Conservation (phyloP, 805 yeast species). For the Candida railenensis region DNA sequence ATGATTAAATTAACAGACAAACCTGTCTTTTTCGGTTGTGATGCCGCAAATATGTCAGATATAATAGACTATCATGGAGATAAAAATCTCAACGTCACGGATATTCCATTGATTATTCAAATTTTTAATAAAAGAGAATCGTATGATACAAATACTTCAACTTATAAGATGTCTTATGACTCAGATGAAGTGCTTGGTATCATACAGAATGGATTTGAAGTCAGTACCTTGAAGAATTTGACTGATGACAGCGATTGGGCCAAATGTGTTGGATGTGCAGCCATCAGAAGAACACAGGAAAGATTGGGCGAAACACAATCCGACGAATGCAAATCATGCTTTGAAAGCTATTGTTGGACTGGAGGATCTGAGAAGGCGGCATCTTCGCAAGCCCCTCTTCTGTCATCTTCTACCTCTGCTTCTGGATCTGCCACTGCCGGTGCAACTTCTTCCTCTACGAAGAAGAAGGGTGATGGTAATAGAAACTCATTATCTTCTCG, state of each 20-base stretch:
- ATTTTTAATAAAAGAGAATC: conserved; percentile 71
- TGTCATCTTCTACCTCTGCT: neutral
- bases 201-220: conserved; percentile 74
- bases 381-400: neutral
- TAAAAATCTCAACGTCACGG: conserved; percentile 23
- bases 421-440: neutral
- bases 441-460: conserved; percentile 1
- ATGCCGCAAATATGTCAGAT: conserved; percentile 58
- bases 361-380: conserved; percentile 35
- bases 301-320: conserved; percentile 57
- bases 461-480: conserved; percentile 5
- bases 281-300: conserved; percentile 76
- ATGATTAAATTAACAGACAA: conserved; percentile 60
- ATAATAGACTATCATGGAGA: conserved; percentile 23
- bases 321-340: conserved; percentile 73
- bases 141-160: conserved; percentile 68
- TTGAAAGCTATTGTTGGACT: conserved; percentile 74
- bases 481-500: neutral
- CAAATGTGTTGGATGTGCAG: conserved; percentile 80
- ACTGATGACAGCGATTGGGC: conserved; percentile 70
- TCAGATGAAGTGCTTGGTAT: conserved; percentile 56
- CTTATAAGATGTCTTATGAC: conserved; percentile 62
- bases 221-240: conserved; percentile 61
- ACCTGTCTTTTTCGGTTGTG: conserved; percentile 86
- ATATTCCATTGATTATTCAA: conserved; percentile 77